These are phyloP conservation scores for Fusarium succisae DNA, from an alignment of 2,329 filamentous ascomycete genomes.

Conservation along the genomic window DNA sequence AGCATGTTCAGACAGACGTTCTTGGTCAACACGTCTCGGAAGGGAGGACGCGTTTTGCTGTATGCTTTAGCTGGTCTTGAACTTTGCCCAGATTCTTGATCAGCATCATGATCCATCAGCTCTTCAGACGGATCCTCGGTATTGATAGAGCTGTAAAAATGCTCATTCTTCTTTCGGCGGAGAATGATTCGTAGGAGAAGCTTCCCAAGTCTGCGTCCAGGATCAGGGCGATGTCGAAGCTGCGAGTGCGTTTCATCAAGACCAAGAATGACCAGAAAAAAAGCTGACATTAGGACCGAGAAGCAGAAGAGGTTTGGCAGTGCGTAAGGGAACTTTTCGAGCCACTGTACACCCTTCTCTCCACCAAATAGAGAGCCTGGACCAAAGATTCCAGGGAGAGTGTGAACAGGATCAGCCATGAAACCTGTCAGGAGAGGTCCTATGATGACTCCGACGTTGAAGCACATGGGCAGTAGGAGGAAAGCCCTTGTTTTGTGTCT, in stretches of 20 bases:
- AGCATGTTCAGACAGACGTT: conserved; percentile 65
- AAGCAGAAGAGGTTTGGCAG: conserved; percentile 64
- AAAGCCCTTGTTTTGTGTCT: conserved; percentile 76
- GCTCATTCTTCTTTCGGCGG: neutral
- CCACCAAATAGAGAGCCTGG: conserved; percentile 53
- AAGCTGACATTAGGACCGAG: conserved; percentile 55
- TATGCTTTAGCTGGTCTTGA: conserved; percentile 30
- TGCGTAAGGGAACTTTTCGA: conserved; percentile 60
- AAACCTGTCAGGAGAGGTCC: conserved; percentile 76
- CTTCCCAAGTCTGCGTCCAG: neutral
- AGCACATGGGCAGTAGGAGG: conserved; percentile 77
- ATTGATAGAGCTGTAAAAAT: neutral
- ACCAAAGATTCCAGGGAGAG: conserved; percentile 64
- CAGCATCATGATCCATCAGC: neutral
- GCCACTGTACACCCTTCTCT: neutral
- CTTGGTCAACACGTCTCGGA: conserved; percentile 63
- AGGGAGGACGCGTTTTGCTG: conserved; percentile 60
- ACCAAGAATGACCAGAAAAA: conserved; percentile 58
- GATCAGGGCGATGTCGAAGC: neutral
- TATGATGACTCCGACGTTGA: conserved; percentile 77
- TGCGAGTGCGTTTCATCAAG: conserved; percentile 59
- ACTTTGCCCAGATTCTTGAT: neutral
- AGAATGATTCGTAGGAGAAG: neutral
- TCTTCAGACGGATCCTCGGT: neutral
- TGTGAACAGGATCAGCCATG: conserved; percentile 71